A percentile compares a stretch with the other conserved stretches of the same genome.
phyloP scores from a whole-genome alignment of 2,329 filamentous ascomycete genomes.

The Phialophora verrucosa region DNA sequence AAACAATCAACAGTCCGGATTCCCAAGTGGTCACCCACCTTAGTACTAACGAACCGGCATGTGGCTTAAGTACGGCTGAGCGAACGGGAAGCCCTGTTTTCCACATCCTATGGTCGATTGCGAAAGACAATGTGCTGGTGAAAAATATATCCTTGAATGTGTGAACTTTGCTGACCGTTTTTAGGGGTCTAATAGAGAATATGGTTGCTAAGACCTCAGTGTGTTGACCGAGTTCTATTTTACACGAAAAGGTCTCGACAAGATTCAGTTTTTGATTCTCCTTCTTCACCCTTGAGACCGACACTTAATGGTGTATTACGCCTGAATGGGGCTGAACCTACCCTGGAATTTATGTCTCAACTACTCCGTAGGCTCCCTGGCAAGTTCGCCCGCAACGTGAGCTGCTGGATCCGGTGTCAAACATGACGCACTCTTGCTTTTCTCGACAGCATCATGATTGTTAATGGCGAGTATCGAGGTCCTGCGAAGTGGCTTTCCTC shows the following conservation, averaged over 20 bases:
- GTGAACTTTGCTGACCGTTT: too few species aligned
- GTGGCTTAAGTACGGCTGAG: not conserved
- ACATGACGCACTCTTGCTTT: not conserved
- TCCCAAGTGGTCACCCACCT: slow-evolving; percentile 1
- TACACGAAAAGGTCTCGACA: not conserved
- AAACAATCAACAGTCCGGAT: slow-evolving; percentile 2
- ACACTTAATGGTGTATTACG: not conserved
- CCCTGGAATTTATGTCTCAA: not conserved
- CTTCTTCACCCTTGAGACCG: not conserved
- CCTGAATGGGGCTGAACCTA: not conserved
- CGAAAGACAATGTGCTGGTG: not conserved
- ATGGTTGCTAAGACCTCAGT: not conserved
- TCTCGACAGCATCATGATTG: not conserved
- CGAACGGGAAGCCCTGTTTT: slow-evolving; percentile 1
- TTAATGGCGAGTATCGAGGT: not conserved
- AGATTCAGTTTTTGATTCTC: not conserved
- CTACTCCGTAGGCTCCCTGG: not conserved
- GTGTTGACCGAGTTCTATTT: not conserved
- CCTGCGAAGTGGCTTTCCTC: not conserved
- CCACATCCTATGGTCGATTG: slow-evolving; percentile 1
- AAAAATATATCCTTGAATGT: not conserved
- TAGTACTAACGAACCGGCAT: not conserved
- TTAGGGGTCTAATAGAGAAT: not conserved
- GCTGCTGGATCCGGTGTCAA: not conserved
- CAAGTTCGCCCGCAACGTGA: not conserved